phyloP scores from a whole-genome alignment of 202 grass and related monocot genomes.

The Brachypodium distachyon region DNA sequence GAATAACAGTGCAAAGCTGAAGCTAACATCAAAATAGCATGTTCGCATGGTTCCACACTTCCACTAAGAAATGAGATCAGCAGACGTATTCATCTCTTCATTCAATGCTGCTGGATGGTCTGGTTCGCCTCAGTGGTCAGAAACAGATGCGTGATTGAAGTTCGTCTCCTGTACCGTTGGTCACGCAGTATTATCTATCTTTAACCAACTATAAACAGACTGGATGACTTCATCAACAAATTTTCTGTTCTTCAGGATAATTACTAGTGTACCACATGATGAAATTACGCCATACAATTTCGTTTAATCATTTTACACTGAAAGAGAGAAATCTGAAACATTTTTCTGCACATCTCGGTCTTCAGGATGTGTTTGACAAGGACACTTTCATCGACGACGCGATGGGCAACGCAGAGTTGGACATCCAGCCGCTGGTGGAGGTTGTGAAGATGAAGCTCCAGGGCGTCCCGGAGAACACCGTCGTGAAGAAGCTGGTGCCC shows the following conservation, averaged over 20 bases:
- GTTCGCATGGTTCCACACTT: neutral
- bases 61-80: too few species aligned
- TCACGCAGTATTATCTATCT: neutral
- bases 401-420: constrained; percentile 75
- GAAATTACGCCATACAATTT: neutral
- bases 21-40: too few species aligned
- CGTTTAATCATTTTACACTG: neutral
- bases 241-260: neutral
- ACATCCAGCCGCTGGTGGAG: constrained; percentile 55
- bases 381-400: constrained; percentile 57
- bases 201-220: neutral
- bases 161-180: neutral
- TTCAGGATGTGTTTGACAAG: constrained; percentile 80
- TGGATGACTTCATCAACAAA: neutral
- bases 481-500: constrained; percentile 45
- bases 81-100: too few species aligned
- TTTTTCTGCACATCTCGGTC: neutral
- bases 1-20: too few species aligned
- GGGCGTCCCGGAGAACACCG: constrained; percentile 23
- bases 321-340: neutral
- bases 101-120: too few species aligned
- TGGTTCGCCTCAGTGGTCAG: too few species aligned
- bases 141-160: neutral
- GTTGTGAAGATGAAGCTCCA: constrained; percentile 40
- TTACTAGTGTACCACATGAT: neutral